A percentile compares a stretch with the other conserved stretches of the same genome.
Evolutionary conservation across 1,139 yeast species (phyloP).

Genomic region (Suhomyces maxii): DNA sequence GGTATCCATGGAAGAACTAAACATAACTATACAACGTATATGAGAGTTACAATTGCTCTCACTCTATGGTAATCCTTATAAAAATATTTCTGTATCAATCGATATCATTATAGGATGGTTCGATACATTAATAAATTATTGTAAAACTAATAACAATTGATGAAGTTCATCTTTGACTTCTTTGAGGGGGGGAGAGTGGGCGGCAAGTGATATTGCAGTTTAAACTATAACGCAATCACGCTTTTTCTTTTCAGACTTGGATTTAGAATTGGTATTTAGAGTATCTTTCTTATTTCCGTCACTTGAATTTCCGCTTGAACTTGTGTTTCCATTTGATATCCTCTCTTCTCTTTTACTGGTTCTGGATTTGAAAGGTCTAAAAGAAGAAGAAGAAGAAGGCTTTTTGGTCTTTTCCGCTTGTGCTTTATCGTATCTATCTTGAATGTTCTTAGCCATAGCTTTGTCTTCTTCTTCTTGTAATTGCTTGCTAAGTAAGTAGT

Average conservation of each 20-base stretch:
- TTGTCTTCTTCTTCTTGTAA: conserved; percentile 67
- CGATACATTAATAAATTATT: too few relatives aligned
- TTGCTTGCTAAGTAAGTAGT: conserved; percentile 48
- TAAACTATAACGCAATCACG: conserved; percentile 14
- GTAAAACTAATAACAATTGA: too few relatives aligned
- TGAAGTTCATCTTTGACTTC: too few relatives aligned
- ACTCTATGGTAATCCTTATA: neutral
- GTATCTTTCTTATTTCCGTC: too few relatives aligned
- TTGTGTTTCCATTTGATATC: neutral
- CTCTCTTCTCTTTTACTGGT: neutral
- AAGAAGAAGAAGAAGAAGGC: neutral
- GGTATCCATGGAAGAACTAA: neutral
- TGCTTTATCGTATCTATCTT: conserved; percentile 23
- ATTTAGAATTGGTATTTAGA: neutral
- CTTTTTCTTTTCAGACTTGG: conserved; percentile 10
- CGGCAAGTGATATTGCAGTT: neutral
- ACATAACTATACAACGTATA: neutral
- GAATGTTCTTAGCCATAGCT: conserved; percentile 50
- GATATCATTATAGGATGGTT: too few relatives aligned
- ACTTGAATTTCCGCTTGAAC: too few relatives aligned
- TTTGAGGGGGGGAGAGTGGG: too few relatives aligned
- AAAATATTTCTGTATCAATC: too few relatives aligned
- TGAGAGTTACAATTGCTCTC: neutral
- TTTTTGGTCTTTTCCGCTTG: neutral
- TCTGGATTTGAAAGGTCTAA: conserved; percentile 2